Evolutionary conservation across 768 basidiomycete species (phyloP).

Genomic region (Rhodocollybia butyracea): DNA sequence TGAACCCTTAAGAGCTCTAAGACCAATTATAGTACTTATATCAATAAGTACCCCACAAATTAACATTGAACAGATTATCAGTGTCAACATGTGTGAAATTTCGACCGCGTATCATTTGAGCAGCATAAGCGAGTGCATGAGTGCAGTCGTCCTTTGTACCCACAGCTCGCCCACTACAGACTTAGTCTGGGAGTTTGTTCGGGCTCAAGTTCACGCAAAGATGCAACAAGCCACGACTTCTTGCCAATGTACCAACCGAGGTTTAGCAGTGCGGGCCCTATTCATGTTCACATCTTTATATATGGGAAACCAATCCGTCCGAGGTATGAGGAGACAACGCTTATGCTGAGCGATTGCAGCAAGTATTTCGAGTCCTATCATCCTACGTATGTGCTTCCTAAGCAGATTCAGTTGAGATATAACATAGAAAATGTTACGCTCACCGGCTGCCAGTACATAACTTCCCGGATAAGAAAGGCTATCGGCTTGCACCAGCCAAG

Average conservation of each 20-base stretch:
- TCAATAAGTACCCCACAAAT: too few species aligned
- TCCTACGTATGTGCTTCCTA: constrained; percentile 33
- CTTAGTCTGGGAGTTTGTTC: neutral
- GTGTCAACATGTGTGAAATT: too few species aligned
- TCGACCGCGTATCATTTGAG: neutral
- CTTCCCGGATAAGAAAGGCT: constrained; percentile 31
- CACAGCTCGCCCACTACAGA: neutral
- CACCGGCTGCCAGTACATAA: constrained; percentile 34
- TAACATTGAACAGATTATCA: too few species aligned
- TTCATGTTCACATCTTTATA: neutral
- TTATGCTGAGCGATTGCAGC: constrained; percentile 19
- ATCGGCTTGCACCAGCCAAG: constrained; percentile 32
- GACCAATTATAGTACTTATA: too few species aligned
- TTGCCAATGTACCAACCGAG: constrained; percentile 39
- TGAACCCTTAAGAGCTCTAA: too few species aligned
- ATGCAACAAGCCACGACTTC: constrained; percentile 33
- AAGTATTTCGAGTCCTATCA: constrained; percentile 25
- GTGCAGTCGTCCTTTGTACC: neutral
- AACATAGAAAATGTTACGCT: neutral
- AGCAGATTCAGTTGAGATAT: neutral
- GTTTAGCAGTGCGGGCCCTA: constrained; percentile 36
- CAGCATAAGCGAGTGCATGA: neutral
- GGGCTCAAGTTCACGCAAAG: constrained; percentile 29
- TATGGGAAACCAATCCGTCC: constrained; percentile 20
- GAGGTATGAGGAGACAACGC: too few species aligned